These are phyloP conservation scores for Orbilia javanica DNA, from an alignment of 2,329 filamentous ascomycete genomes.

Conservation along the genomic window DNA sequence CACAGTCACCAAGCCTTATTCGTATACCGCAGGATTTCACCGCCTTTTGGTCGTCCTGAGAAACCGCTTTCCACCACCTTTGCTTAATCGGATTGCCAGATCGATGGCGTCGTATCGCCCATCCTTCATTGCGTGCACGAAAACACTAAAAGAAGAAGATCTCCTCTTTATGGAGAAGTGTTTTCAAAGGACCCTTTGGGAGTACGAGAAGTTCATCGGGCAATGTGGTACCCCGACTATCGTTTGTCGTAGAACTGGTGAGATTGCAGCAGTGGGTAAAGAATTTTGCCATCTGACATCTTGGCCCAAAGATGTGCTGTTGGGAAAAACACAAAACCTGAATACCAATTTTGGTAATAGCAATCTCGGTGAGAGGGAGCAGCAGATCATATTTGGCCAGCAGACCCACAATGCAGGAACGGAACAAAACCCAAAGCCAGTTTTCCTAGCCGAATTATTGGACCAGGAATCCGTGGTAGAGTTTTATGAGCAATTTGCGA, in stretches of 20 bases:
- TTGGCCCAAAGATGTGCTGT: slow-evolving; percentile 88
- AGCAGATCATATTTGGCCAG: slow-evolving; percentile 69
- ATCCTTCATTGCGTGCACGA: slow-evolving; percentile 91
- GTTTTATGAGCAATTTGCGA: slow-evolving; percentile 95
- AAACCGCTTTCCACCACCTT: slow-evolving; percentile 81
- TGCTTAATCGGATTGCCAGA: slow-evolving; percentile 81
- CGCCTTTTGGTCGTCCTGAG: slow-evolving; percentile 84
- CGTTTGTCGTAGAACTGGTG: slow-evolving; percentile 89
- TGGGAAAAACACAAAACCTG: slow-evolving; percentile 87
- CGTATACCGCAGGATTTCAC: slow-evolving; percentile 91
- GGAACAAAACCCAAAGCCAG: slow-evolving; percentile 70
- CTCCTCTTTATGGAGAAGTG: slow-evolving; percentile 98
- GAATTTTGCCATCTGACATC: slow-evolving; percentile 96
- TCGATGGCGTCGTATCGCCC: slow-evolving; percentile 89
- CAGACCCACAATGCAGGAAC: slow-evolving; percentile 68
- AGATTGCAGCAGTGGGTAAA: slow-evolving; percentile 94
- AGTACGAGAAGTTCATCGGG: slow-evolving; percentile 92
- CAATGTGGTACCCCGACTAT: slow-evolving; percentile 90
- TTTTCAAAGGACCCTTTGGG: slow-evolving; percentile 90
- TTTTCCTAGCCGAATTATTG: slow-evolving; percentile 91
- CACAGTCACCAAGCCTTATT: slow-evolving; percentile 88
- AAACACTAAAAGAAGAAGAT: slow-evolving; percentile 87
- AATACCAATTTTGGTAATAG: slow-evolving; percentile 82
- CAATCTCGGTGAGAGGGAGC: slow-evolving; percentile 66
- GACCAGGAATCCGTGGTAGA: slow-evolving; percentile 93